A percentile compares a stretch with the other conserved stretches of the same genome.
Evolutionary conservation across 2,329 filamentous ascomycete genomes (phyloP).

Genomic region (Corinectria fuckeliana): DNA sequence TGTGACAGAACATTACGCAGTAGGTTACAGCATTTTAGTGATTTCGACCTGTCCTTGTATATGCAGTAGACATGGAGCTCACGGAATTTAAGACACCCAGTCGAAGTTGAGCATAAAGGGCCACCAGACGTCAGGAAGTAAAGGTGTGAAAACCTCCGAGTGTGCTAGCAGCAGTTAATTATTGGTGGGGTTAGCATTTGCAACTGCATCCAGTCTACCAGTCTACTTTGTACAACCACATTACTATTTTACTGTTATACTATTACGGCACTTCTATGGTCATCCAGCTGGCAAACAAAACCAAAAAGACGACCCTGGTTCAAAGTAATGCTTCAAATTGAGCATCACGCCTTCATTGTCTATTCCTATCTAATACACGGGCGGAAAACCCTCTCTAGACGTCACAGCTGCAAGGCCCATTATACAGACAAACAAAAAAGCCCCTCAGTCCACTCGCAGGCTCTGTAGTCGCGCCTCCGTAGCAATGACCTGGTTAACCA

Average conservation of each 20-base stretch:
- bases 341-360: slow-evolving; percentile 38
- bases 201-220: neutral
- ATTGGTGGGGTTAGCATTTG: neutral
- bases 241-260: too few species aligned
- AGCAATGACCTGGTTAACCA: slow-evolving; percentile 72
- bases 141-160: neutral
- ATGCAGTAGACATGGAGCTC: neutral
- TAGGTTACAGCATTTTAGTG: neutral
- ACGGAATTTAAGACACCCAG: neutral
- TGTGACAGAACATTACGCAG: slow-evolving; percentile 1
- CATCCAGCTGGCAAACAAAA: neutral
- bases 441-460: slow-evolving; percentile 75
- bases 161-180: neutral
- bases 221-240: neutral
- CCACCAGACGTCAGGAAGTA: neutral
- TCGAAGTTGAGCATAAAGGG: neutral
- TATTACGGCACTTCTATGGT: neutral
- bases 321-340: slow-evolving; percentile 17
- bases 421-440: slow-evolving; percentile 47
- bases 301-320: neutral
- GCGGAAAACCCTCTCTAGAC: slow-evolving; percentile 38
- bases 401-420: slow-evolving; percentile 37
- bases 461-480: slow-evolving; percentile 90
- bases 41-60: neutral
- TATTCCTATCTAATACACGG: slow-evolving; percentile 49